Conservation (phyloP, 352 stramenopile species). For the Pilasporangium apinafurcum region DNA sequence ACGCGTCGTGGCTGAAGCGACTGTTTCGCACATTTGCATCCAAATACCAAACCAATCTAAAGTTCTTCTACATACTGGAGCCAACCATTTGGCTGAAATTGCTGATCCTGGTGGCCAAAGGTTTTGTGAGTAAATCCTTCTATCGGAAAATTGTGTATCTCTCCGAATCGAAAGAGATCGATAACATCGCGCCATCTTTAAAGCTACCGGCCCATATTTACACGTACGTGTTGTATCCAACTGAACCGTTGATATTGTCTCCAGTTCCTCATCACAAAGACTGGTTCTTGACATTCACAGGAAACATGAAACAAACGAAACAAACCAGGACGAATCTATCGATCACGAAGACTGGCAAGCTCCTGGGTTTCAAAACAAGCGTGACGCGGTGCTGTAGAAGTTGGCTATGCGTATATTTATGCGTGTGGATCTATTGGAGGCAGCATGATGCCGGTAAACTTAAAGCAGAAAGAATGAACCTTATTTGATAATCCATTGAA, state of each 20-base stretch:
- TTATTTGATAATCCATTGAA: no score
- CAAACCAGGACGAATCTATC: background rate
- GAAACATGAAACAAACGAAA: conserved; percentile 1
- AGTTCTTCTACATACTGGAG: conserved; percentile 78
- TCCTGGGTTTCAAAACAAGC: no score
- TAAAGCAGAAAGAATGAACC: background rate
- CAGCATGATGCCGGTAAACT: no score
- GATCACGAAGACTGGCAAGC: background rate
- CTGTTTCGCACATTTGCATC: conserved; percentile 52
- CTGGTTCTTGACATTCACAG: no score
- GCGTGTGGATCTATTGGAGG: no score
- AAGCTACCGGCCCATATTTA: conserved; percentile 42
- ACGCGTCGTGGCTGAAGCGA: conserved; percentile 59
- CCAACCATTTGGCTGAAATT: conserved; percentile 72
- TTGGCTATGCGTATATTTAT: no score
- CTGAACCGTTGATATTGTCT: no score
- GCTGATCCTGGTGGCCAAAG: conserved; percentile 57
- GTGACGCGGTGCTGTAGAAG: conserved; percentile 1
- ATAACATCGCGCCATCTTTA: conserved; percentile 37
- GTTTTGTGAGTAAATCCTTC: conserved; percentile 53
- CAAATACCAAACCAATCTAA: conserved; percentile 52
- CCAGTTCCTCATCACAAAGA: no score
- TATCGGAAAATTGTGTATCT: conserved; percentile 81
- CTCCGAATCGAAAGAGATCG: conserved; percentile 30
- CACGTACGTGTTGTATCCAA: no score